Percentiles rank a stretch among this genome's conserved stretches.
These are phyloP conservation scores for Vanrija sp. DNA, from an alignment of 1,284 basidiomycete species.

Conservation along the genomic window DNA sequence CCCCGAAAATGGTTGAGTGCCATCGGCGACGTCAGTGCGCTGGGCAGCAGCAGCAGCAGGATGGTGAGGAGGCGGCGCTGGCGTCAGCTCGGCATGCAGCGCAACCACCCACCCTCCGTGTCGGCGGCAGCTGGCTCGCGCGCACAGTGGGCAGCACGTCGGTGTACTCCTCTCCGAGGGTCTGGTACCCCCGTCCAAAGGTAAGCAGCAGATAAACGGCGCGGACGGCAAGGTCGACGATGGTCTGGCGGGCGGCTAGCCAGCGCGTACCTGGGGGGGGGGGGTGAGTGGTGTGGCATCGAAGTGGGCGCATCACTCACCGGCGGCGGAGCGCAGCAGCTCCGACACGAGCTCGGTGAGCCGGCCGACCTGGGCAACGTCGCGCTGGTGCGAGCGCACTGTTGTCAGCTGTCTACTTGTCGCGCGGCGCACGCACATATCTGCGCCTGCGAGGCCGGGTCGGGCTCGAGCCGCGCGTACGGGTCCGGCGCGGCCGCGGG, in stretches of 20 bases:
- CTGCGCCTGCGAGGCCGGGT: conserved; percentile 61
- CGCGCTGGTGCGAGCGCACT: conserved; percentile 84
- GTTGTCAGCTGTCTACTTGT: conserved; percentile 76
- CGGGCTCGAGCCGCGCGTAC: conserved; percentile 26
- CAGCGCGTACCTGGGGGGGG: conserved; percentile 71
- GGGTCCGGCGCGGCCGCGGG: conserved; percentile 8
- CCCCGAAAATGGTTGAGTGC: conserved; percentile 50
- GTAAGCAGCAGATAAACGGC: conserved; percentile 72
- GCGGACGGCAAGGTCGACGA: conserved; percentile 68
- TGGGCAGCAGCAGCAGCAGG: conserved; percentile 57
- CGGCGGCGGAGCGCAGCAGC: conserved; percentile 70
- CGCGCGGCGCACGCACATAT: conserved; percentile 69
- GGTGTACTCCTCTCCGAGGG: conserved; percentile 86
- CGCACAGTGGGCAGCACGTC: conserved; percentile 70
- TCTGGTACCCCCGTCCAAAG: conserved; percentile 73
- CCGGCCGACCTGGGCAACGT: conserved; percentile 69
- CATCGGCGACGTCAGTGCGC: conserved; percentile 53
- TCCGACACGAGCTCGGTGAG: conserved; percentile 72
- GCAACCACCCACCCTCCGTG: conserved; percentile 19
- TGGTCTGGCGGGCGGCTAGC: conserved; percentile 75
- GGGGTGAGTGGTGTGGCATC: not conserved
- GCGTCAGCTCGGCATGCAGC: not conserved
- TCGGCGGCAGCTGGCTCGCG: conserved; percentile 14
- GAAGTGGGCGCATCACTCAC: conserved; percentile 51
- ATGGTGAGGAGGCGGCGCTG: conserved; percentile 60